Evolutionary conservation across 1,284 basidiomycete species (phyloP), one percentile per base, ranked within the genome.

Genomic region (Entoloma clypeatum): DNA sequence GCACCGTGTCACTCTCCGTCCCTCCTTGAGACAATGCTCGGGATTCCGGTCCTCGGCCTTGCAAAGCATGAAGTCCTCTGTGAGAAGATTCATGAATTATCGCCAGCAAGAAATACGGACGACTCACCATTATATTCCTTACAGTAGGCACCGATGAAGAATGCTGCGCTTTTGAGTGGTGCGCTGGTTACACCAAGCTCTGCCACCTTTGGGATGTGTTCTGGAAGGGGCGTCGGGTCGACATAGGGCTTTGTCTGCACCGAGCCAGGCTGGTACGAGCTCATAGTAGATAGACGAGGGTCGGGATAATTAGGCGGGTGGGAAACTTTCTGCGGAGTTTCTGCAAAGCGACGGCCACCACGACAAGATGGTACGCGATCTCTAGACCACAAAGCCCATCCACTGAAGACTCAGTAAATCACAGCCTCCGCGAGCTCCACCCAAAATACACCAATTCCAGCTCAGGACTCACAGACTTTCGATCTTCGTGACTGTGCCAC

Each of bases 1-100:
- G 64, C 96, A 99, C 55, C 96, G 77, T 41, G 96, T 99, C 46
- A 99, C 95, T 58, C 92, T 83, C 53, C 96, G 71, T 19, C 96
- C 96, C 66, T 99, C 96, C 74, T 90, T 88, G 65, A 99, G 65
- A 68, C 96, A 99, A 65, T 96, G 92, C 24, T 66, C 92, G 9
- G 96, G 92, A 61, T 97, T 85, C 42, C 72, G 75, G 61, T 79
- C 86, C 72, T 98, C 93, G 35, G 79, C 73, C 73, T 99, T 99
- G 80, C 96, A 99, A 43, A 98, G 86, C 92, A 99, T 97, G 60
- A 98, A 99, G 72, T 99, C 95, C 79, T 97, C 93, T 96, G 60
- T 31, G 41, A 25, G 35, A 28, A 3, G 8, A 10, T 4, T 10
- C n/a, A 26, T 8, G 11, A 27, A 8, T 28, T 36, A 39, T 27